Evolutionary conservation across 352 stramenopile genomes (phyloP).

Genomic region (Hyphochytrium catenoides): DNA sequence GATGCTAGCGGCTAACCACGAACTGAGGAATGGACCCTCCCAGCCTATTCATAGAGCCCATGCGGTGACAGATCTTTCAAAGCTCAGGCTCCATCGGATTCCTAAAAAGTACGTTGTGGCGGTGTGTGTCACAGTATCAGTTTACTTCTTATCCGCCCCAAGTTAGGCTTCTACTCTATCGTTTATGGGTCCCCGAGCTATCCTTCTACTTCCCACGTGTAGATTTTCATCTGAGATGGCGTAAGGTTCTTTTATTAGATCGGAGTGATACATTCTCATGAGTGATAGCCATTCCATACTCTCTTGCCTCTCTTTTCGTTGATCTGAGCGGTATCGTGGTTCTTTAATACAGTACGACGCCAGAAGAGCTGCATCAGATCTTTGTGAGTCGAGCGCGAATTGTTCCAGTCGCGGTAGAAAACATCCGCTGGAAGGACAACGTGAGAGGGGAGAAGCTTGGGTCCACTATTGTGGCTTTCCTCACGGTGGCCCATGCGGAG

Average conservation of each 20-base stretch:
- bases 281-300: conserved; percentile 20
- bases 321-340: conserved; percentile 33
- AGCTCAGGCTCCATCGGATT: conserved; percentile 22
- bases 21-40: conserved; percentile 24
- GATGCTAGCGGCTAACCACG: conserved; percentile 60
- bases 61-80: conserved; percentile 28
- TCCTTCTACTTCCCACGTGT: conserved; percentile 3
- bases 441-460: conserved; percentile 34
- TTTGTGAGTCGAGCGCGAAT: conserved; percentile 29
- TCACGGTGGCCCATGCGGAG: conserved; percentile 24
- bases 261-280: background rate
- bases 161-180: background rate
- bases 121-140: background rate
- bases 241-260: background rate
- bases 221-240: background rate
- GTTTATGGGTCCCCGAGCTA: background rate
- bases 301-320: conserved; percentile 36
- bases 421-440: conserved; percentile 13
- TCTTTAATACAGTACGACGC: conserved; percentile 25
- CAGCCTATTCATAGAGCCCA: too few relatives aligned
- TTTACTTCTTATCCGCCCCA: background rate
- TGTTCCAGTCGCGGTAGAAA: conserved; percentile 30
- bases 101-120: background rate
- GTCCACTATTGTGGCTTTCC: conserved; percentile 37
- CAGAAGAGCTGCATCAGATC: conserved; percentile 44